phyloP scores from a whole-genome alignment of 2,329 filamentous ascomycete genomes.

The Chaetomium olivaceum region DNA sequence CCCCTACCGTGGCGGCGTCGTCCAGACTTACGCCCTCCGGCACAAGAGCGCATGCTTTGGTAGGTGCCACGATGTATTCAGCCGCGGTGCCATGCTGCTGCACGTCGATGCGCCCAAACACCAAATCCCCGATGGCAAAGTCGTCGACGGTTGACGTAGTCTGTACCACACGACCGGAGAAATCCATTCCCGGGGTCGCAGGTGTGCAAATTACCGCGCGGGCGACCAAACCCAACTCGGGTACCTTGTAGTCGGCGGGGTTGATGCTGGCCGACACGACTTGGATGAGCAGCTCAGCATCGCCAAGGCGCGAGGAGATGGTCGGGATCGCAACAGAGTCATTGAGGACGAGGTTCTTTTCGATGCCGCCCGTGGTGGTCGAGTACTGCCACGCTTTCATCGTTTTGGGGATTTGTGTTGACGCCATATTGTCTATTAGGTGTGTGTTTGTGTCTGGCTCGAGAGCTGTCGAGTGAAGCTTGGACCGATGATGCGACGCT shows the following conservation, averaged over 20 bases:
- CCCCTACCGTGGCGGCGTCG: slow-evolving; percentile 46
- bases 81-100: slow-evolving; percentile 39
- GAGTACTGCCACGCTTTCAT: slow-evolving; percentile 63
- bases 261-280: slow-evolving; percentile 58
- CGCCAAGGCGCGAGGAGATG: slow-evolving; percentile 37
- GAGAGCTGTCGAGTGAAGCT: background rate
- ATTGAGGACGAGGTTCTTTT: slow-evolving; percentile 54
- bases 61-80: slow-evolving; percentile 42
- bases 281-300: slow-evolving; percentile 54
- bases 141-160: slow-evolving; percentile 36
- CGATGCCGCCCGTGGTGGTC: slow-evolving; percentile 47
- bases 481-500: background rate
- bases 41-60: slow-evolving; percentile 40
- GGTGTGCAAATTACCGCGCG: slow-evolving; percentile 44
- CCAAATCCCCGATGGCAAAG: slow-evolving; percentile 44
- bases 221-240: slow-evolving; percentile 49
- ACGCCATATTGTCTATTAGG: slow-evolving; percentile 8
- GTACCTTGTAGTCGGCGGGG: slow-evolving; percentile 64
- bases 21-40: slow-evolving; percentile 47
- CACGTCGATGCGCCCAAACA: slow-evolving; percentile 45
- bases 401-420: slow-evolving; percentile 25
- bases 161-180: slow-evolving; percentile 47
- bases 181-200: slow-evolving; percentile 53
- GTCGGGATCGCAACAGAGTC: slow-evolving; percentile 45
- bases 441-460: background rate